Percentiles rank a stretch among this genome's conserved stretches.
Evolutionary conservation across 768 basidiomycete species (phyloP).

Genomic region (Pseudohyphozyma bogoriensis): DNA sequence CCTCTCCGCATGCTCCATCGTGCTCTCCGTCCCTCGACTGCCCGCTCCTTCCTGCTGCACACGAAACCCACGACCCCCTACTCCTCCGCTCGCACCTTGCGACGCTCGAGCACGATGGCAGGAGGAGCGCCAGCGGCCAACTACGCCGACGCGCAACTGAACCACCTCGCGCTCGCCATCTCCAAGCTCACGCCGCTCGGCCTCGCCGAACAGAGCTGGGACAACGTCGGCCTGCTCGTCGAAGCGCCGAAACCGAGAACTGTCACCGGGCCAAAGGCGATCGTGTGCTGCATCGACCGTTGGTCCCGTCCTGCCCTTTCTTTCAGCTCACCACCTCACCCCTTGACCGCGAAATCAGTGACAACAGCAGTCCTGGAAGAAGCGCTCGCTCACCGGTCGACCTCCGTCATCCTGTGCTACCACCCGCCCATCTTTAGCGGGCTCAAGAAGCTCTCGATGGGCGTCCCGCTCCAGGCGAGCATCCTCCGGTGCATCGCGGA

Average conservation of each 20-base stretch:
- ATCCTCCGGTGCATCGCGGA: conserved; percentile 67
- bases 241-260: conserved; percentile 7
- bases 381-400: conserved; percentile 15
- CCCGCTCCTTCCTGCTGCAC: no score
- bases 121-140: no score
- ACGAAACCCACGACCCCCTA: no score
- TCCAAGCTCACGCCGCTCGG: conserved; percentile 9
- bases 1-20: no score
- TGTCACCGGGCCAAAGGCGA: not conserved
- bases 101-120: no score
- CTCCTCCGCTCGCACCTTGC: no score
- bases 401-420: conserved; percentile 55
- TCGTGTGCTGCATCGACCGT: conserved; percentile 20
- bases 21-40: no score
- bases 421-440: conserved; percentile 76
- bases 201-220: conserved; percentile 23
- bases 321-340: not conserved
- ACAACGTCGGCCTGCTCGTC: conserved; percentile 28
- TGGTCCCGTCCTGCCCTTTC: not conserved
- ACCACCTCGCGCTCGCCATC: conserved; percentile 10
- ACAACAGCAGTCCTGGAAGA: conserved; percentile 9
- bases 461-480: conserved; percentile 63
- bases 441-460: conserved; percentile 62
- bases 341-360: conserved; percentile 2
- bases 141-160: conserved; percentile 3